Conservation (phyloP, 2,329 filamentous ascomycete genomes). For the Monilinia aucupariae region DNA sequence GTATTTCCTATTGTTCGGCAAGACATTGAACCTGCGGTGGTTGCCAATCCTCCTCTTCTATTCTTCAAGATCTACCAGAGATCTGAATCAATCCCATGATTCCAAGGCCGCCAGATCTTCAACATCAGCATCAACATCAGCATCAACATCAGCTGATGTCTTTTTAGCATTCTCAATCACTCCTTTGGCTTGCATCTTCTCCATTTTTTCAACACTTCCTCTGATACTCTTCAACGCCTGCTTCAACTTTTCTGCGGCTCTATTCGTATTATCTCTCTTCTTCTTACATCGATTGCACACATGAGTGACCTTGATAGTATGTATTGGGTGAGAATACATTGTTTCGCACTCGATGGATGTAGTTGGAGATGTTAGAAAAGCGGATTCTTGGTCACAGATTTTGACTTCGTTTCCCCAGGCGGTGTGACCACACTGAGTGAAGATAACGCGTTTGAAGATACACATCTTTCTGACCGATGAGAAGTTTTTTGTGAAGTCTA, state of each 20-base stretch:
- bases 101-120: neutral
- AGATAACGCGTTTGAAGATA: neutral
- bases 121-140: neutral
- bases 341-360: conserved; percentile 4
- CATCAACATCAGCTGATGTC: neutral
- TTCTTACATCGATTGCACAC: neutral
- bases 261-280: neutral
- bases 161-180: neutral
- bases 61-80: neutral
- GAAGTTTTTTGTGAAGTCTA: neutral
- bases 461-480: conserved; percentile 10
- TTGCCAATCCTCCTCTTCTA: neutral
- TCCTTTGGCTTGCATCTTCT: conserved; percentile 4
- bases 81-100: conserved; percentile 3
- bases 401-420: neutral
- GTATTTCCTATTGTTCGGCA: conserved; percentile 8
- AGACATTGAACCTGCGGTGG: conserved; percentile 5
- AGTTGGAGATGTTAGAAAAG: neutral
- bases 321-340: conserved; percentile 8
- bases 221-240: conserved; percentile 4
- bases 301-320: neutral
- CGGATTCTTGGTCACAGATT: neutral
- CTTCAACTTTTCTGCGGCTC: neutral
- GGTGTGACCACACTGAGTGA: neutral
- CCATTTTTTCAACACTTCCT: conserved; percentile 8